Base-by-base conservation (phyloP, 106 monocot genomes). In the Dendrobium officinale region DNA sequence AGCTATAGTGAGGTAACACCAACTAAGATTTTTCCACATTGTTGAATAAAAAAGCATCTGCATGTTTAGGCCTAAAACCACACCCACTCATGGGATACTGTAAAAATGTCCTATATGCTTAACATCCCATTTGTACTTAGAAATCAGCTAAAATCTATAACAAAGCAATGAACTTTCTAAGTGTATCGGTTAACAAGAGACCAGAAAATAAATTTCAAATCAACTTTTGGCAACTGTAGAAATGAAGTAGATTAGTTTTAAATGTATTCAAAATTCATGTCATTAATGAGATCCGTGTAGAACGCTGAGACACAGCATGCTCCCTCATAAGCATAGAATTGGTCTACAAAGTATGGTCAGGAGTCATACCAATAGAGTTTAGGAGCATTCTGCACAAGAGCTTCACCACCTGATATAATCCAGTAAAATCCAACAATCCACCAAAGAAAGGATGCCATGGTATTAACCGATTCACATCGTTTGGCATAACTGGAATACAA, bases 351-450 rank as follows among this genome's bases (percentile, higher is more conserved):
- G 27, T 26, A 13, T 2, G 27, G n/a, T 26, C 33, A 16, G 3
- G 10, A 77, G 13, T 26, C 75, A 42, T 91, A 94, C 96, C 94
- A 94, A 76, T 96, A 94, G 22, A 94, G 92, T 41, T 73, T 88
- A 42, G 96, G 90, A 82, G 96, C 89, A 88, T 85, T 86, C 49
- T 90, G 86, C 75, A 88, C 9, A 26, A 95, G 93, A 75, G 31
- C 49, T 72, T 99, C 91, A 77, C 98, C 93, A 67, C 93, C 95
- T 73, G 89, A 90, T 26, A 93, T 84, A 26, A 99, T 77, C 95
- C 92, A 91, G 79, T 93, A 95, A 83, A 99, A 99, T 55, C 98
- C 95, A 79, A 91, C 77, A 51, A 93, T 86, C 95, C 98, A 93
- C 91, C 95, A 91, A 45, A 91, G 8, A 77, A 95, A 91, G 47